Percentiles rank a stretch among this genome's conserved stretches.
phyloP scores from a whole-genome alignment of 2,329 filamentous ascomycete genomes.

The Neonectria punicea region DNA sequence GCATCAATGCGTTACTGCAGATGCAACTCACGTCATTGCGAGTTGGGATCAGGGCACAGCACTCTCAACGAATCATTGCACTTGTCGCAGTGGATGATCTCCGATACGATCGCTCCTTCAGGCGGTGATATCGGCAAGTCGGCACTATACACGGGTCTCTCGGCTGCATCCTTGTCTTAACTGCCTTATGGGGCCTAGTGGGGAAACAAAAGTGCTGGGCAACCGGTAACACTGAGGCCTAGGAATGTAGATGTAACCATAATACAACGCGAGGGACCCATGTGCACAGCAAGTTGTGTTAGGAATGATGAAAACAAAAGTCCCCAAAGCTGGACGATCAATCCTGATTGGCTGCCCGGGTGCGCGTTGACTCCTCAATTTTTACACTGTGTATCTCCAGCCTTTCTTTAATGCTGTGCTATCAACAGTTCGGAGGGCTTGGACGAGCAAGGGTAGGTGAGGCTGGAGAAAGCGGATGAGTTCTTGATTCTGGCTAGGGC shows the following conservation, averaged over 20 bases:
- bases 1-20: neutral
- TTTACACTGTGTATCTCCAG: too few species aligned
- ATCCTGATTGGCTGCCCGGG: too few species aligned
- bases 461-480: too few species aligned
- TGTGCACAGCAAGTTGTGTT: too few species aligned
- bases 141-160: slow-evolving; percentile 6
- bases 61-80: slow-evolving; percentile 5
- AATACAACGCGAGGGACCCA: too few species aligned
- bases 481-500: too few species aligned
- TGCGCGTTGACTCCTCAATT: too few species aligned
- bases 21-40: slow-evolving; percentile 12
- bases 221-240: neutral
- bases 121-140: slow-evolving; percentile 14
- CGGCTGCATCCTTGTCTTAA: slow-evolving; percentile 1
- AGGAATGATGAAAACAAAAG: too few species aligned
- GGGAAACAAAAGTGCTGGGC: slow-evolving; percentile 20
- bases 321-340: too few species aligned
- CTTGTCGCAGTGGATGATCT: neutral
- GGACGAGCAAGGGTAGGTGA: too few species aligned
- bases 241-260: neutral
- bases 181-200: slow-evolving; percentile 25
- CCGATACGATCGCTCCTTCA: neutral
- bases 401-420: too few species aligned
- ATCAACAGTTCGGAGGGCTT: too few species aligned
- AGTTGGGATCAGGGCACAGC: slow-evolving; percentile 14